These are phyloP conservation scores for Passalora sequoiae DNA, from an alignment of 2,329 filamentous ascomycete species.

Conservation along the genomic window DNA sequence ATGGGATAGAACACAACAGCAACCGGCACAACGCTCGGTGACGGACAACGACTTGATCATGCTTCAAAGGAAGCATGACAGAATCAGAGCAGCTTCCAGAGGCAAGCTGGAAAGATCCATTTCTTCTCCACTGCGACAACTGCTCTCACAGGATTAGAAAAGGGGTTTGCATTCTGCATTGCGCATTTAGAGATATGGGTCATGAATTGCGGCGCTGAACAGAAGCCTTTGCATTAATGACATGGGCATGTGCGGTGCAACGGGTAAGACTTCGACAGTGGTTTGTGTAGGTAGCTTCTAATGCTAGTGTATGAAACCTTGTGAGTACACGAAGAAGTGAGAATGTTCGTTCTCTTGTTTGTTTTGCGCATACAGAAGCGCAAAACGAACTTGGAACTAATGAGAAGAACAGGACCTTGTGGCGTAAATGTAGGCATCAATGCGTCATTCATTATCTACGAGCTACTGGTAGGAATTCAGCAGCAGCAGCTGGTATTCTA, in stretches of 20 bases:
- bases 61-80: neutral
- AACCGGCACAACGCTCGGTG: conserved; percentile 1
- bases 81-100: neutral
- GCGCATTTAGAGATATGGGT: conserved; percentile 2
- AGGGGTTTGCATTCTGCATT: conserved; percentile 2
- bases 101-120: conserved; percentile 1
- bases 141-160: neutral
- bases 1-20: neutral
- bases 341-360: no score
- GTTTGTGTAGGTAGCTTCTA: conserved; percentile 3
- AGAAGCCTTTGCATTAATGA: conserved; percentile 6
- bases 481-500: no score
- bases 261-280: conserved; percentile 2
- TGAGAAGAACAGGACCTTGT: no score
- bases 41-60: conserved; percentile 4
- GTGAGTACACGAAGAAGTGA: no score
- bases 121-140: conserved; percentile 1
- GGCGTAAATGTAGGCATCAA: no score
- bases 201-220: conserved; percentile 5
- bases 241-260: neutral
- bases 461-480: no score
- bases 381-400: no score
- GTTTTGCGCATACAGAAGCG: no score
- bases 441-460: no score
- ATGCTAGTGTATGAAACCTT: conserved; percentile 9